Conservation (phyloP, 2,329 filamentous ascomycete genomes). For the Coniochaeta prunicola region DNA sequence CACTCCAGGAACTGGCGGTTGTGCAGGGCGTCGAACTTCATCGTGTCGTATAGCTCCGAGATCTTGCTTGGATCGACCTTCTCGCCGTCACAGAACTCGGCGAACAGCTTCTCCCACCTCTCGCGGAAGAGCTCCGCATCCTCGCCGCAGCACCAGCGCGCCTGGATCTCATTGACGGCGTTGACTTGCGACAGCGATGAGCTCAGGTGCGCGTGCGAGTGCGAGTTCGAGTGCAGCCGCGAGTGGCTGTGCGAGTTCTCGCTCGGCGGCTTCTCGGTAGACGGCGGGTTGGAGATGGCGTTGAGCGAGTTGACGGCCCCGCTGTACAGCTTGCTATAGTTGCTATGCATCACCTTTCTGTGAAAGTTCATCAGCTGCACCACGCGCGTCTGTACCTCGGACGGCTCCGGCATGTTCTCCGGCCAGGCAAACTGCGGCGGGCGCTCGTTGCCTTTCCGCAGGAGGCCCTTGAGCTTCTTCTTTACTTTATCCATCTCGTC, state of each 20-base stretch:
- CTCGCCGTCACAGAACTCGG: constrained; percentile 91
- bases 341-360: constrained; percentile 87
- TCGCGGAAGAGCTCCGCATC: constrained; percentile 92
- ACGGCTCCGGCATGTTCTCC: constrained; percentile 87
- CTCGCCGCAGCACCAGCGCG: constrained; percentile 93
- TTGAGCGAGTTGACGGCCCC: constrained; percentile 57
- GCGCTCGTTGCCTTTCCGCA: constrained; percentile 87
- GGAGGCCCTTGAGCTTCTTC: constrained; percentile 92
- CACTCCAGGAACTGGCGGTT: constrained; percentile 95
- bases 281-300: constrained; percentile 44
- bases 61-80: constrained; percentile 99
- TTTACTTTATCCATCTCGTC: constrained; percentile 99
- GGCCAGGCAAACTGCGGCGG: constrained; percentile 99
- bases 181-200: constrained; percentile 52
- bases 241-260: constrained; percentile 18
- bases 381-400: constrained; percentile 83
- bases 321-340: constrained; percentile 73
- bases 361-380: constrained; percentile 98
- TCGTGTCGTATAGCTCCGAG: constrained; percentile 95
- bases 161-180: constrained; percentile 65
- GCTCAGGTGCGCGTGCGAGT: constrained; percentile 20
- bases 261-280: constrained; percentile 32
- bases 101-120: constrained; percentile 96
- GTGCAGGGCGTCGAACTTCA: constrained; percentile 98
- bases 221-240: constrained; percentile 28